Base-by-base conservation (phyloP, 2,329 filamentous ascomycete genomes). In the Colletotrichum sp. region DNA sequence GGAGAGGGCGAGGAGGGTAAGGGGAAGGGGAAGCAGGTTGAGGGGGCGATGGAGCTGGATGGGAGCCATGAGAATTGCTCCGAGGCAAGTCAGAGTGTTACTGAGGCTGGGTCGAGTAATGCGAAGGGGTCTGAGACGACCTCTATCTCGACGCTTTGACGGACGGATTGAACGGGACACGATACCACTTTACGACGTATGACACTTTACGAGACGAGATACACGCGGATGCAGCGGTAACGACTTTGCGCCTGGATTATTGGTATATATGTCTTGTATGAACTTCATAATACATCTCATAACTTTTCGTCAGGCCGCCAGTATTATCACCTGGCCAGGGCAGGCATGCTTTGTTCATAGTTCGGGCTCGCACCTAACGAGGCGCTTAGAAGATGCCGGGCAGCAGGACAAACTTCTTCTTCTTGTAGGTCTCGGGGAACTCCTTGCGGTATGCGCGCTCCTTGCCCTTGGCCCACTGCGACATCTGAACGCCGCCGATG, bases 371-470 rank as follows among this genome's bases (percentile, higher is more conserved):
- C 30, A 62, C 26, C 12, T 18, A 21, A 28, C 0, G 12, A 52
- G 24, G 63, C 28, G 52, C 67, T 86, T 87, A 97, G 82, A 93
- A 90, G 66, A 98, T 86, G 4, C 94, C 94, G 4, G 97, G 95
- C 74, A 98, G 85, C 86, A 98, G 94, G 75, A 91, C 92, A 82
- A 90, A 96, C 81, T 92, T 92, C 95, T 99, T 98, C 89, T 94
- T 96, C 93, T 96, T 96, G 87, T 99, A 99, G 86, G 93, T 94
- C 83, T 96, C 94, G 55, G 94, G 94, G 85, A 98, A 98, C 84
- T 98, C 95, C 84, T 94, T 94, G 80, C 97, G 92, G 84, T 98
- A 97, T 72, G 95, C 92, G 82, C 89, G 91, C 90, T 99, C 97
- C 90, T 98, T 98, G 89, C 95, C 96, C 85, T 91, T 91, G 52